Evolutionary conservation across 2,329 filamentous ascomycete genomes (phyloP).

Genomic region (Xylariaceae sp.): DNA sequence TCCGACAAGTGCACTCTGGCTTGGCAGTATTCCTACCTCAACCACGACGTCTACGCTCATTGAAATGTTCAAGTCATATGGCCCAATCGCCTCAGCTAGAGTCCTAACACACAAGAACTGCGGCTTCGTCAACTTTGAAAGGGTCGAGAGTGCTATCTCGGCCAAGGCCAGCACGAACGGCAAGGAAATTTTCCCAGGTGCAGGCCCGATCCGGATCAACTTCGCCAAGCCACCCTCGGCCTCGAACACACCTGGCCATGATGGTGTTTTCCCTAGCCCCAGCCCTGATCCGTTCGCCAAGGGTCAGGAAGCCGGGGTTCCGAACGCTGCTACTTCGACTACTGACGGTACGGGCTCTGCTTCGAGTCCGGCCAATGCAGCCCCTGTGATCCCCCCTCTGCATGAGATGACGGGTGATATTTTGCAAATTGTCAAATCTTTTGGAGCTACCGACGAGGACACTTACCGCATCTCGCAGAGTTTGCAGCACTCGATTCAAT

Average conservation of each 20-base stretch:
- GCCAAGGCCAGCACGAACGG: conserved; percentile 87
- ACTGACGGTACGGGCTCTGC: conserved; percentile 23
- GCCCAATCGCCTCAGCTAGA: conserved; percentile 82
- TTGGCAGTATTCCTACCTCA: conserved; percentile 94
- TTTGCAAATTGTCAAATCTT: conserved; percentile 77
- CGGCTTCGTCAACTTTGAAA: conserved; percentile 97
- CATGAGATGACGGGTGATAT: conserved; percentile 79
- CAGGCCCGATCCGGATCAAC: conserved; percentile 90
- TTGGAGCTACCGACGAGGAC: conserved; percentile 81
- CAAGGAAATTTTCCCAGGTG: conserved; percentile 97
- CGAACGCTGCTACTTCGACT: conserved; percentile 39
- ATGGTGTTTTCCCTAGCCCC: conserved; percentile 82
- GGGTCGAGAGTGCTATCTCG: conserved; percentile 81
- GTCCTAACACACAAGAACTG: conserved; percentile 99
- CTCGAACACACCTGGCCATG: conserved; percentile 82
- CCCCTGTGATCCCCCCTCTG: conserved; percentile 67
- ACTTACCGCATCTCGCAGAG: conserved; percentile 64
- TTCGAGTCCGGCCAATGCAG: conserved; percentile 37
- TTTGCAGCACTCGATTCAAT: conserved; percentile 74
- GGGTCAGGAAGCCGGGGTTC: conserved; percentile 41
- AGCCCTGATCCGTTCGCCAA: conserved; percentile 81
- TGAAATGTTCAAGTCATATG: conserved; percentile 93
- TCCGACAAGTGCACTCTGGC: conserved; percentile 90
- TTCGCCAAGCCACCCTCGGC: conserved; percentile 94
- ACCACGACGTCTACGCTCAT: conserved; percentile 93